A percentile compares a stretch with the other conserved stretches of the same genome.
Evolutionary conservation across 495 filamentous ascomycete species (phyloP).

Genomic region (Neurospora tetraspora): DNA sequence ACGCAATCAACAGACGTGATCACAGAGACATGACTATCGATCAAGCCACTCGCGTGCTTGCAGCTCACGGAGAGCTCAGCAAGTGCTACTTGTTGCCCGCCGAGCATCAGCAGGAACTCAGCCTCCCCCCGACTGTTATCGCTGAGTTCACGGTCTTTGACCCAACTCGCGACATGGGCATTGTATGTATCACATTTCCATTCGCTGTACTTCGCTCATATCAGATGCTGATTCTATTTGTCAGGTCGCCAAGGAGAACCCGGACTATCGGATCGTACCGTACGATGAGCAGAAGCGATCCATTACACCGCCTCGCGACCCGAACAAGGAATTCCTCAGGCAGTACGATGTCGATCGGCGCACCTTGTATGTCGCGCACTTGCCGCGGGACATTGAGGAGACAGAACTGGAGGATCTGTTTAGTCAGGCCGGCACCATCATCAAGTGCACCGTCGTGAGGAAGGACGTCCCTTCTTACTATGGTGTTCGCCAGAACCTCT

Average conservation of each 20-base stretch:
- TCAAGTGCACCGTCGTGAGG: slow-evolving; percentile 30
- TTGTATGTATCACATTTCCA: slow-evolving; percentile 21
- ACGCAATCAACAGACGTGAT: slow-evolving; percentile 35
- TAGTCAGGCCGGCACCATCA: slow-evolving; percentile 29
- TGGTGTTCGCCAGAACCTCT: slow-evolving; percentile 22
- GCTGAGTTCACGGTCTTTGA: slow-evolving; percentile 41
- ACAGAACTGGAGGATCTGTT: slow-evolving; percentile 30
- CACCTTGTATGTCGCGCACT: slow-evolving; percentile 42
- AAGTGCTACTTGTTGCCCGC: slow-evolving; percentile 21
- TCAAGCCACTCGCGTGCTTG: slow-evolving; percentile 34
- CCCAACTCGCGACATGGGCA: slow-evolving; percentile 25
- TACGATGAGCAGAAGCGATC: slow-evolving; percentile 26
- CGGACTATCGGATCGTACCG: slow-evolving; percentile 17
- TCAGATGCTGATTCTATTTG: slow-evolving; percentile 3
- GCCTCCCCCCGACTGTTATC: slow-evolving; percentile 37
- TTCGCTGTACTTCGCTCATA: slow-evolving; percentile 1
- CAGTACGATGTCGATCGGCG: slow-evolving; percentile 37
- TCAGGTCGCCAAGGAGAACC: slow-evolving; percentile 20
- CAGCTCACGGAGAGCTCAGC: slow-evolving; percentile 27
- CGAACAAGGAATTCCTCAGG: slow-evolving; percentile 24
- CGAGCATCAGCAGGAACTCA: slow-evolving; percentile 15
- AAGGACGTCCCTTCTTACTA: slow-evolving; percentile 2
- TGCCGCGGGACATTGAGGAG: slow-evolving; percentile 31
- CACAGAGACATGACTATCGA: slow-evolving; percentile 28
- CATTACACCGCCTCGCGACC: slow-evolving; percentile 8